Evolutionary conservation across 805 yeast species (phyloP), one percentile per base, ranked within the genome.

Genomic region (Komagataella pastoris): DNA sequence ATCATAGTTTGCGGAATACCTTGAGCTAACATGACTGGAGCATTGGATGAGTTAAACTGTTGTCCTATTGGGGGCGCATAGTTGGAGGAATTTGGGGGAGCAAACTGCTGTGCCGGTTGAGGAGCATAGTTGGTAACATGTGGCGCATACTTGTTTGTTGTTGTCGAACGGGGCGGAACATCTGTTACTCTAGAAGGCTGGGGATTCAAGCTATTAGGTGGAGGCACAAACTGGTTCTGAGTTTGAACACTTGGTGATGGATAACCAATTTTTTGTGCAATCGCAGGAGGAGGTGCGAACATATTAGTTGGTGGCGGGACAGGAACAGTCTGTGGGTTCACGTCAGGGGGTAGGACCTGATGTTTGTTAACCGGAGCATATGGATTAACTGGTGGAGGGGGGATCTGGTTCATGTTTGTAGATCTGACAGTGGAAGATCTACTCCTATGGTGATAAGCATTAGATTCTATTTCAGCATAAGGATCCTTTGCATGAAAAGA

Each of bases 381-480:
- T 1, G 40, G 40, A 8, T 30, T 30, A 10, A 21, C 43, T 24
- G 50, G 50, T 10, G 50, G 52, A 30, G 52, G 47, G 17, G 47
- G 48, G 12, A 21, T 36, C 40, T 47, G 48, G 2, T 36, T 18
- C 17, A 23, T 47, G 40, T 21, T 47, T 6, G 18, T 19, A 19
- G 40, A 24, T n/a, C 48, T 47, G 21, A 47, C n/a, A 19, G 50
- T 50, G 3, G 55, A 17, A 18, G 49, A 47, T 19, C 49, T 47
- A 21, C 24, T 45, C 10, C 50, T 19, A 18, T 21, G 17, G 24
- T 54, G 45, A 24, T 30, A 30, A n/a, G 23, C 46, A 7, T 52
- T n/a, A 36, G 48, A 21, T 19, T 47, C 54, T n/a, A 53, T 55
- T 4, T 59, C 58, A 7, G 57, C 55, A 23, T 51, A 52, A 18